Base-by-base conservation (phyloP, 2,329 filamentous ascomycete genomes). In the Aspergillus fumigatiaffinis region DNA sequence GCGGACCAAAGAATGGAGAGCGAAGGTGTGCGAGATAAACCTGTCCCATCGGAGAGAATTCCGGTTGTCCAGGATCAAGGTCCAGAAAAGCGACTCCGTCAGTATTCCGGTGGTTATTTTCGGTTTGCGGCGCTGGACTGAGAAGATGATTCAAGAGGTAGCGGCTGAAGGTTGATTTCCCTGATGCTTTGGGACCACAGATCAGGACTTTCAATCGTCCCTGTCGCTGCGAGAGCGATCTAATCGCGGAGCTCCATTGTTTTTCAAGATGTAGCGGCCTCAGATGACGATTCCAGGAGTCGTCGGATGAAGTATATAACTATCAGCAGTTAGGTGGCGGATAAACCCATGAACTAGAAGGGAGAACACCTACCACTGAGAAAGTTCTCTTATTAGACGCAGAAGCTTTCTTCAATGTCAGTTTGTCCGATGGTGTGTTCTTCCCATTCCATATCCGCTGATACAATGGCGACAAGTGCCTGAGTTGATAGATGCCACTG, bases 81-180 rank as follows among this genome's bases (percentile, higher is more conserved):
- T 87, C 85, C 17, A 87, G 73, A 59, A 82, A 82, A 53, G 79
- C 80, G 25, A 82, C 78, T 4, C 76, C 76, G 54, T 76, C 71
- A 26, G 71, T 66, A 52, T 70, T 69, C 50, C 53, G 60, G 49
- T 69, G 66, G 21, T 61, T 63, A 29, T 57, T 66, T 47, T 73
- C 71, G 4, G 68, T 60, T 51, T 71, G 59, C 55, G 69, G 76
- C 3, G 71, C 68, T 23, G 72, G 70, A 29, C 73, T 77, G 20
- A 85, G 73, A 29, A 84, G 74, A 55, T 82, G 77, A 63, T 87
- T 87, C 20, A 80, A 65, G 4, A 87, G 69, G 55, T 83, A 76
- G 51, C 81, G 80, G 56, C 79, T 78, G 62, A 87, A 83, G 0
- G 82, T 86, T 8, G 84, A 86, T 66, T 87, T 86, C 25, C 84